These are phyloP conservation scores for Erucastrum elatum DNA, from an alignment of 345 rosid genomes.

Conservation along the genomic window DNA sequence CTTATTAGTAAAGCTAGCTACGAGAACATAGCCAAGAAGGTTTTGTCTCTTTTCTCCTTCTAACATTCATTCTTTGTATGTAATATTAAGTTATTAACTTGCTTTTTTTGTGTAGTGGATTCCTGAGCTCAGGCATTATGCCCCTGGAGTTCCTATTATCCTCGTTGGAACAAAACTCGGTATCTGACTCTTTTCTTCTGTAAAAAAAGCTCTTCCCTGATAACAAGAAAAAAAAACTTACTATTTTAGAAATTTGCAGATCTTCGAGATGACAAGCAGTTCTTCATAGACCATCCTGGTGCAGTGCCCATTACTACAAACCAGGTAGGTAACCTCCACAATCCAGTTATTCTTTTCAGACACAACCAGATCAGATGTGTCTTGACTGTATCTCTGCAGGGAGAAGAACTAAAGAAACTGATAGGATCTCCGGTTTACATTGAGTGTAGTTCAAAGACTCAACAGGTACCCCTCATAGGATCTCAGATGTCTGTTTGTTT, in stretches of 20 bases:
- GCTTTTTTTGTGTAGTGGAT: conserved; percentile 62
- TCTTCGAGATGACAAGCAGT: conserved; percentile 75
- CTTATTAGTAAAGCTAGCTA: conserved; percentile 99
- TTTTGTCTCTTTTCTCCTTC: conserved; percentile 16
- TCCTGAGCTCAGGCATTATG: conserved; percentile 91
- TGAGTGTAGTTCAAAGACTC: conserved; percentile 96
- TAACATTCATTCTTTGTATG: neutral
- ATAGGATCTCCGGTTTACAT: conserved; percentile 81
- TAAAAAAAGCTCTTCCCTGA: neutral
- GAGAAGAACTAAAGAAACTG: conserved; percentile 91
- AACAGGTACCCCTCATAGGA: conserved; percentile 53
- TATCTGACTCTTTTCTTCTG: conserved; percentile 26
- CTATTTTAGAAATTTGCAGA: conserved; percentile 43
- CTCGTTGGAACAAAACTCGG: conserved; percentile 94
- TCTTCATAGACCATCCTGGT: conserved; percentile 73
- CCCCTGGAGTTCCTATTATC: conserved; percentile 81
- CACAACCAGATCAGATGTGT: neutral
- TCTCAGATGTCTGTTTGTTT: neutral
- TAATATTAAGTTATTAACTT: neutral
- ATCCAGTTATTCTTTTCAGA: neutral
- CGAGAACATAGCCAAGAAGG: conserved; percentile 96
- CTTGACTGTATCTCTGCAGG: conserved; percentile 46
- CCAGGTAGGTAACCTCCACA: conserved; percentile 47
- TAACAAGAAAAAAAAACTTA: neutral
- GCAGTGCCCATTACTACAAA: conserved; percentile 66